Base-by-base conservation (phyloP, 2,329 filamentous ascomycete genomes). In the Exophiala lecanii-corni region DNA sequence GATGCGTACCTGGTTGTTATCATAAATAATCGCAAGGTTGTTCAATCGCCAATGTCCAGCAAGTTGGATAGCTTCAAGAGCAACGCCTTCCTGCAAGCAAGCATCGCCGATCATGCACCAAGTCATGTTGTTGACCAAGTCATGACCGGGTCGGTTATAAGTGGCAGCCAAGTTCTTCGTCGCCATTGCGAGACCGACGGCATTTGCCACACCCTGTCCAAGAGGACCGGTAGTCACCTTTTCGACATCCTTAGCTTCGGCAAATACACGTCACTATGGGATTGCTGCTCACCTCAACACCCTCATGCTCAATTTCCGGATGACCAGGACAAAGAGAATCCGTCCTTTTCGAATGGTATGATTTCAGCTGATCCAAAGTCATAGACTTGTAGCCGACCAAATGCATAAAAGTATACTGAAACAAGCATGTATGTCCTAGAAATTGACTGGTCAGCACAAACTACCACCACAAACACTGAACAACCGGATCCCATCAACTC, bases 151-250 rank as follows among this genome's bases (percentile, higher is more conserved):
- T 31, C 57, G 60, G 60, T 78, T 78, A 59, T 71, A 79, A 0
- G 59, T 67, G 1, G 73, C 72, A 1, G 64, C 70, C 2, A 78
- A 65, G 43, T 78, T 65, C 59, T 76, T 78, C 19, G 68, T 66
- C 1, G 75, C 75, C 50, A 77, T 73, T n/a, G 76, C 75, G 13
- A 78, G 60, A 4, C 76, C 75, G 9, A 79, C 74, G 1, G 75
- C 73, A 51, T 79, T 79, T n/a, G 74, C 73, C n/a, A 79, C 63
- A 5, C 75, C 75, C 53, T 79, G 75, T 1, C 76, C 75, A 0
- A 79, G 61, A 5, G 75, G 75, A 0, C 75, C 75, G 0, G 76
- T 79, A 2, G 75, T 78, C 6, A 78, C 72, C 57, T 79, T 9
- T 28, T n/a, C n/a, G n/a, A n/a, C 25, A 28, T 28, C 25, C 9